Evolutionary conservation across 1,139 yeast genomes (phyloP).

Genomic region (Hansenula sp.): DNA sequence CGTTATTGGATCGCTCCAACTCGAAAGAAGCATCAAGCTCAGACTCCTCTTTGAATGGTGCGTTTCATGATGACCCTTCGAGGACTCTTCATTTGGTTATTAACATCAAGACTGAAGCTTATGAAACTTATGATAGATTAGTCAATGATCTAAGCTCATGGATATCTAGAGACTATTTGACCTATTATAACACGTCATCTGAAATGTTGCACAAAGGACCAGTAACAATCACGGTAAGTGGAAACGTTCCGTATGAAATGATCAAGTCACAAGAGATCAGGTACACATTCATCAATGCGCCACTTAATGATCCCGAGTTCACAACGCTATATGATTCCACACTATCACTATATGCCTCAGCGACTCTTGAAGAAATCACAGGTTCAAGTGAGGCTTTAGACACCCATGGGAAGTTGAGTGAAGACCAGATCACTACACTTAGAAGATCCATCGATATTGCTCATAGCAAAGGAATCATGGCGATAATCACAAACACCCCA

Average conservation of each 20-base stretch:
- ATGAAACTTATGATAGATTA: slow-evolving; percentile 30
- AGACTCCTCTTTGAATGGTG: slow-evolving; percentile 28
- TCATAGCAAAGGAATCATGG: too few species aligned
- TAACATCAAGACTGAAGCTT: slow-evolving; percentile 44
- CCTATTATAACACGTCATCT: slow-evolving; percentile 27
- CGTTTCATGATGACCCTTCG: slow-evolving; percentile 37
- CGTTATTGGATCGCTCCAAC: slow-evolving; percentile 30
- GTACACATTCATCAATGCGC: slow-evolving; percentile 33
- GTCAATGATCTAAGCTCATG: slow-evolving; percentile 31
- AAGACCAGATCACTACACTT: too few species aligned
- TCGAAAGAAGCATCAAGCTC: neutral
- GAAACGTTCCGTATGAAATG: slow-evolving; percentile 32
- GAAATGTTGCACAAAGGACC: slow-evolving; percentile 32
- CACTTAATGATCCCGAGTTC: slow-evolving; percentile 15
- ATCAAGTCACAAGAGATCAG: slow-evolving; percentile 17
- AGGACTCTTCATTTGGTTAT: slow-evolving; percentile 40
- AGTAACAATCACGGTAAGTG: slow-evolving; percentile 42
- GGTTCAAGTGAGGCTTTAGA: too few species aligned
- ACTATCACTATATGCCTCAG: slow-evolving; percentile 10
- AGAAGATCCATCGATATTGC: too few species aligned
- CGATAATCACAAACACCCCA: too few species aligned
- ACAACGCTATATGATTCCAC: neutral
- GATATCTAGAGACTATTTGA: slow-evolving; percentile 33
- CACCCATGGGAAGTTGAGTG: too few species aligned
- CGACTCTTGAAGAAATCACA: too few species aligned